Evolutionary conservation across 805 yeast species (phyloP).

Genomic region (Priceomyces carsonii): DNA sequence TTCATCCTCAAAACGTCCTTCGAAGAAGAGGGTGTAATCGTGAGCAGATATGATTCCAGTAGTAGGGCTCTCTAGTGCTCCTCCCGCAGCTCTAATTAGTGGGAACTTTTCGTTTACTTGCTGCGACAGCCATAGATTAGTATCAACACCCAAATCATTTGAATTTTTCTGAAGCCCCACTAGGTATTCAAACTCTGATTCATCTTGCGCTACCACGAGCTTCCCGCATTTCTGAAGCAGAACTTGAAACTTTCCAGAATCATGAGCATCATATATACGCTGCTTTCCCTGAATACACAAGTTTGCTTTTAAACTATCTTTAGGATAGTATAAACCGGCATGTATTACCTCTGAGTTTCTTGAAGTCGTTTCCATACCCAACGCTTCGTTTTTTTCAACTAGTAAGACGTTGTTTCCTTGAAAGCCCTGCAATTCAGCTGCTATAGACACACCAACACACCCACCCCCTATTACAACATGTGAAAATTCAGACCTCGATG

Average conservation of each 20-base stretch:
- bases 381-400: slow-evolving; percentile 62
- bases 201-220: slow-evolving; percentile 85
- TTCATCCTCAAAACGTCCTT: slow-evolving; percentile 52
- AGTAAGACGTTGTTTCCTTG: slow-evolving; percentile 56
- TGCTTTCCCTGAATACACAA: slow-evolving; percentile 77
- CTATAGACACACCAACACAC: slow-evolving; percentile 79
- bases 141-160: slow-evolving; percentile 52
- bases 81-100: slow-evolving; percentile 58
- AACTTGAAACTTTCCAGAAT: slow-evolving; percentile 37
- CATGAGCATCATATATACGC: slow-evolving; percentile 58
- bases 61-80: slow-evolving; percentile 70
- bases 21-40: slow-evolving; percentile 61
- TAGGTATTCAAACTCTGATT: slow-evolving; percentile 59
- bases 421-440: slow-evolving; percentile 56
- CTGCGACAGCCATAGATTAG: slow-evolving; percentile 50
- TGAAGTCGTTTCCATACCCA: slow-evolving; percentile 84
- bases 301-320: slow-evolving; percentile 61
- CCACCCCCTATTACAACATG: slow-evolving; percentile 85
- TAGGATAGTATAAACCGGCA: slow-evolving; percentile 85
- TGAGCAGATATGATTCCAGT: slow-evolving; percentile 88
- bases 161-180: slow-evolving; percentile 54
- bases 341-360: slow-evolving; percentile 92
- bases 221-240: slow-evolving; percentile 71
- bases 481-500: slow-evolving; percentile 49
- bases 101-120: slow-evolving; percentile 60